These are phyloP conservation scores for Cyberlindnera euphorbiiphila DNA, from an alignment of 805 yeast species.

Conservation along the genomic window DNA sequence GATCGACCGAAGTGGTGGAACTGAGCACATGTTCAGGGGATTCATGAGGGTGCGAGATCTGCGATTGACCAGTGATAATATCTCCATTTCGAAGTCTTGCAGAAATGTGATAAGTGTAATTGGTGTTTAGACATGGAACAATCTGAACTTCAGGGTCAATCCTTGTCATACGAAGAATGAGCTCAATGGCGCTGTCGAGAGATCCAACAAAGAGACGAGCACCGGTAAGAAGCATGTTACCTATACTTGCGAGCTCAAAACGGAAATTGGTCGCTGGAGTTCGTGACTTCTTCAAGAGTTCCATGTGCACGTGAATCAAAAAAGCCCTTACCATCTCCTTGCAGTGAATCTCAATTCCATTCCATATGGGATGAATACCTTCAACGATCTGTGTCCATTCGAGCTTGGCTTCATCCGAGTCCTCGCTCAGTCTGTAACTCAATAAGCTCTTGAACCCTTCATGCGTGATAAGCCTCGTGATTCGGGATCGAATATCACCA, in stretches of 20 bases:
- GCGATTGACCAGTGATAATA: conserved; percentile 85
- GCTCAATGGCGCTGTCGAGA: conserved; percentile 77
- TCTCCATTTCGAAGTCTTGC: conserved; percentile 68
- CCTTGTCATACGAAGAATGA: conserved; percentile 60
- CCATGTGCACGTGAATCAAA: conserved; percentile 74
- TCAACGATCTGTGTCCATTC: conserved; percentile 82
- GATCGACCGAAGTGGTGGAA: conserved; percentile 18
- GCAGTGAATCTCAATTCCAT: conserved; percentile 47
- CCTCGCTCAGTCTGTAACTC: conserved; percentile 48
- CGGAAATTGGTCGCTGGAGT: conserved; percentile 56
- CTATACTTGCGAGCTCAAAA: conserved; percentile 76
- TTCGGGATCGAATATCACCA: conserved; percentile 83
- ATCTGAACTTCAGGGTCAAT: conserved; percentile 53
- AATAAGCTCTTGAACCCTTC: conserved; percentile 36
- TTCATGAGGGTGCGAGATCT: conserved; percentile 79
- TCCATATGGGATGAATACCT: conserved; percentile 73
- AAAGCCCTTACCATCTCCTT: conserved; percentile 76
- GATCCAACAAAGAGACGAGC: conserved; percentile 80
- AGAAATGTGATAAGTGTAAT: conserved; percentile 81
- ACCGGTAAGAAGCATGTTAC: conserved; percentile 81
- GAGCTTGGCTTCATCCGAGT: conserved; percentile 46
- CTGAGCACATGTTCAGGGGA: conserved; percentile 9
- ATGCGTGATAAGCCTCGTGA: conserved; percentile 67
- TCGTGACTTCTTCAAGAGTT: conserved; percentile 62
- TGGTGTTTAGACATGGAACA: conserved; percentile 79